phyloP scores from a whole-genome alignment of 148 eudicot species.

The Camellia granthamiana region DNA sequence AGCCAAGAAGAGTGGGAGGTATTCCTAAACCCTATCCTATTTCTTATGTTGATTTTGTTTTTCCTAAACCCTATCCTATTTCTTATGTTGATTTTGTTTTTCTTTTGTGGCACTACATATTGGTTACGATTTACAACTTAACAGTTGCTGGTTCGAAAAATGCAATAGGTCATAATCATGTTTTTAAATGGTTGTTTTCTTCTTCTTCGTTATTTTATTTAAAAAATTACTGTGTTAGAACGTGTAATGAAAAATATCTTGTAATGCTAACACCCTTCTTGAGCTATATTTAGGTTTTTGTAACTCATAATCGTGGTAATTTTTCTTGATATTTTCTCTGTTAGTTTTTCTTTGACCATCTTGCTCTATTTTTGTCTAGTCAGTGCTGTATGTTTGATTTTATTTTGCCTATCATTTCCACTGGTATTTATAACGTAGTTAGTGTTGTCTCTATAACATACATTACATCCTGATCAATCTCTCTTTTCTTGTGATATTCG shows the following conservation, averaged over 20 bases:
- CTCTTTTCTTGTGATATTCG: no score
- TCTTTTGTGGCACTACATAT: not conserved
- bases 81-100: not conserved
- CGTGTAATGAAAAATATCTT: not conserved
- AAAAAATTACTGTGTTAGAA: not conserved
- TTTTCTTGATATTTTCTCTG: no score
- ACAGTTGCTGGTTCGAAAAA: not conserved
- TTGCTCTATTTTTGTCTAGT: no score
- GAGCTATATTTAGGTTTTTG: not conserved
- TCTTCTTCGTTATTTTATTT: not conserved
- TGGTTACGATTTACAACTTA: not conserved
- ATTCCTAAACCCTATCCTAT: not conserved
- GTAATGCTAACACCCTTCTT: not conserved
- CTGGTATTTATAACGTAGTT: no score
- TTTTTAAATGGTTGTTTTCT: not conserved
- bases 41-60: not conserved
- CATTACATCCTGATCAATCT: no score
- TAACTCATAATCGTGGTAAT: no score
- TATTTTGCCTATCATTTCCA: no score
- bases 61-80: not conserved
- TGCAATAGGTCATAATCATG: not conserved
- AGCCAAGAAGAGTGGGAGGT: conserved; percentile 97
- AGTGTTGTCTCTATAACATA: no score
- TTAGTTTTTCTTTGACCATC: no score
- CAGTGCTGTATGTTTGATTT: no score